Base-by-base conservation (phyloP, 768 basidiomycete species). In the Amanita fuliginea region DNA sequence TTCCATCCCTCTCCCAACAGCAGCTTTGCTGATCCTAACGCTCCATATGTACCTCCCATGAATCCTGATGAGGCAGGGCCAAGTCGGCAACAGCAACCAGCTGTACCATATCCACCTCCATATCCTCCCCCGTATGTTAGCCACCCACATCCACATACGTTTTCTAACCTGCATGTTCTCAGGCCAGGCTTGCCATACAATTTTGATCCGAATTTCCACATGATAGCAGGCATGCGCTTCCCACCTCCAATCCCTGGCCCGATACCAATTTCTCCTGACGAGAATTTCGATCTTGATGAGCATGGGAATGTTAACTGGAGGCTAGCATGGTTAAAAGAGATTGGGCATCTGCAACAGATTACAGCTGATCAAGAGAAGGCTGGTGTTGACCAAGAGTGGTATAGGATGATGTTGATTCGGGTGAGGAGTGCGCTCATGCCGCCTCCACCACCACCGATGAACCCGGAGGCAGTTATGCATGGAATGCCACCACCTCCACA, bases 311-410 rank as follows among this genome's bases (percentile, higher is more conserved):
- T 86, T 33, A 78, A 85, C 62, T 92, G 89, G 89, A 78, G 81
- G 45, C 62, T 76, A 24, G 80, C 83, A 41, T 84, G 89, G 82
- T 66, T 82, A 49, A 90, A 90, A 62, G 89, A 92, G 65, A 74
- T 92, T 43, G 74, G 74, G 7, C 78, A 78, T 59, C 67, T 92
- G 50, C 81, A 84, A 58, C 80, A 83, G 54, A 67, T 88, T n/a
- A 84, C 89, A 0, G 73, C 66, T 7, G 83, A 90, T 57, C 88
- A 90, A 59, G 86, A 91, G 61, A 89, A 88, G 65, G 78, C 79
- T 16, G 83, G 83, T 26, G 82, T 76, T 2, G 86, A 86, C 45
- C 80, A 78, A 40, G 88, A 91, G 54, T 92, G 88, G 88, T 92
- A 81, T 57, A 70, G 83, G 54, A 82, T 86, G 77, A 90, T 91